Base-by-base conservation (phyloP, 2,329 filamentous ascomycete genomes). In the Coniochaeta hoffmannii region DNA sequence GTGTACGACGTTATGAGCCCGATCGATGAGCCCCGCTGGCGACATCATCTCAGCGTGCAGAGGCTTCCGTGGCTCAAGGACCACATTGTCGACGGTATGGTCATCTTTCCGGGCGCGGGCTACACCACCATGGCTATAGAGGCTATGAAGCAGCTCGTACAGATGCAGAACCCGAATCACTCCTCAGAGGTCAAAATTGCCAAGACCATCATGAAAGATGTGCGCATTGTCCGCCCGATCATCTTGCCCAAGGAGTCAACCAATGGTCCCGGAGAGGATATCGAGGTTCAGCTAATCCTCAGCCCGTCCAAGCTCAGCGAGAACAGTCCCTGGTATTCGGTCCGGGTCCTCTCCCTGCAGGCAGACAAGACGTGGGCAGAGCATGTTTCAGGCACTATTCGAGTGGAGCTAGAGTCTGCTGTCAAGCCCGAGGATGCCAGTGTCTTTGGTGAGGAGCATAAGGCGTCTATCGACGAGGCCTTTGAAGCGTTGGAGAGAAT, bases 101-200 rank as follows among this genome's bases (percentile, higher is more conserved):
- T 49, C 36, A 22, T 76, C 1, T 73, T 72, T 46, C 73, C 74
- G 0, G 65, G 4, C 4, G 68, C 73, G 2, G 70, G 64, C 0
- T 76, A 72, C 56, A 31, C 73, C 1, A 60, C 63, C 9, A 71
- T 74, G 63, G 69, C 64, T 6, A 62, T 68, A 8, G 24, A 51
- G 26, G 49, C 49, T 7, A 30, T 51, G 22, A 10, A 32, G 12
- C 49, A 51, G 49, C 49, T 51, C 9, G 17, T 19, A 6, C 41
- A 46, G 19, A 11, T 22, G 12, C 11, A 17, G 8, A 46, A 46
- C 19, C 41, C 41, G 10, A 26, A 26, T 32, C n/a, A n/a, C n/a
- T n/a, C n/a, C 32, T 41, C 15, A 7, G 36, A 41, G 36, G 36
- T 41, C 36, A 41, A 41, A 15, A 41, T 17, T 8, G 30, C 30